A percentile compares a stretch with the other conserved stretches of the same genome.
Conservation (phyloP, 139 green algal species). For the Zygnema cylindricum region DNA sequence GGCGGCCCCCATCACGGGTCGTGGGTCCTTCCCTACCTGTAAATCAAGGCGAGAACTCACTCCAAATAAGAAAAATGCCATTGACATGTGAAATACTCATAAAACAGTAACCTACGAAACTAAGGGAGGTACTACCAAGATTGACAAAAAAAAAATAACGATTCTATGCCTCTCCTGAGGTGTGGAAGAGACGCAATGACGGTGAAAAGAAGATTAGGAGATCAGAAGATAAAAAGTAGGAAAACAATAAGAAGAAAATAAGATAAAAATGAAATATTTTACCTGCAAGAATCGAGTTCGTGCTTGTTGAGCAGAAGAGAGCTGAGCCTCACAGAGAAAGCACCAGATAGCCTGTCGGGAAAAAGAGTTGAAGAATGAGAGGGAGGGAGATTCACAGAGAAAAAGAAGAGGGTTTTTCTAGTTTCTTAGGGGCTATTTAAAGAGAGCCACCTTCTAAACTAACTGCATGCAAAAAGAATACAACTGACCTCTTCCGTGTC, state of each 20-base stretch:
- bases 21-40: slow-evolving; percentile 70
- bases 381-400: no score
- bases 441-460: background rate
- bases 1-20: slow-evolving; percentile 80
- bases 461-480: background rate
- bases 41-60: slow-evolving; percentile 43
- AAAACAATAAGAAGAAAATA: no score
- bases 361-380: background rate
- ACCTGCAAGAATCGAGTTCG: slow-evolving; percentile 77
- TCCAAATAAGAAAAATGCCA: background rate
- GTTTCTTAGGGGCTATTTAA: background rate
- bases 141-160: background rate
- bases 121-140: background rate
- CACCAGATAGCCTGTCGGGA: slow-evolving; percentile 78
- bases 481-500: slow-evolving; percentile 75
- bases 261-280: no score
- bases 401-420: no score
- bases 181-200: no score
- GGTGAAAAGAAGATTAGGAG: no score
- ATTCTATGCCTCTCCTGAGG: no score
- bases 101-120: background rate
- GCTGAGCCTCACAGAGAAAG: slow-evolving; percentile 83
- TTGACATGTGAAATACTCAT: background rate
- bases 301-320: slow-evolving; percentile 69
- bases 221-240: no score